Base-by-base conservation (phyloP, 306 rosid genomes). In the Pterocarpus santalinus region DNA sequence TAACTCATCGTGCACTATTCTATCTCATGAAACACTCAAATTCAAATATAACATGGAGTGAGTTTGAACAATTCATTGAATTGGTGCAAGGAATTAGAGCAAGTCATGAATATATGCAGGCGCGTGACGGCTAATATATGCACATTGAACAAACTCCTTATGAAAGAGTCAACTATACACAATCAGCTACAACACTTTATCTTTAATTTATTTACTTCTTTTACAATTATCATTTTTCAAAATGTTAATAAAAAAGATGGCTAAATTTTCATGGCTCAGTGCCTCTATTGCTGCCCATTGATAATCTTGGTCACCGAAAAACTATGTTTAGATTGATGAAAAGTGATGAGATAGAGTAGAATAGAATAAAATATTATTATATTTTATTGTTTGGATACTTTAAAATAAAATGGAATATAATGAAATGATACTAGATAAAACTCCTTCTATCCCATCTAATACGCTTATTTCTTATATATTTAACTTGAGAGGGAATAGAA, bases 101-200 rank as follows among this genome's bases (percentile, higher is more conserved):
- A 58, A 66, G 52, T 44, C 57, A 17, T 47, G 39, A 14, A 60
- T 10, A 17, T 3, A 8, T 22, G 58, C 56, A 47, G 56, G 80
- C 85, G 58, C 82, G 87, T 86, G 84, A 47, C 41, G 52, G 72
- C 75, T 43, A 44, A 46, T 3, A 0, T 8, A 44, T 49, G 4
- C 5, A 55, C 6, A 5, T 5, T 6, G 11, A 22, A 35, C 66
- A 51, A 70, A 63, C 47, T 16, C 9, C 49, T 68, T 75, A 34
- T 51, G 38, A 83, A 44, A 46, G 8, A 72, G 74, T 83, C 70
- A 77, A 71, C 33, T 32, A 44, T 52, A 49, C 46, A 33, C 72
- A 35, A 78, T 56, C 38, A 72, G 4, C 41, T 69, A 17, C 33
- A 65, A 11, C 52, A 65, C 52, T 33, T 80, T 38, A 28, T 11